Conservation (phyloP, 768 basidiomycete genomes). For the Podaxis sp. region DNA sequence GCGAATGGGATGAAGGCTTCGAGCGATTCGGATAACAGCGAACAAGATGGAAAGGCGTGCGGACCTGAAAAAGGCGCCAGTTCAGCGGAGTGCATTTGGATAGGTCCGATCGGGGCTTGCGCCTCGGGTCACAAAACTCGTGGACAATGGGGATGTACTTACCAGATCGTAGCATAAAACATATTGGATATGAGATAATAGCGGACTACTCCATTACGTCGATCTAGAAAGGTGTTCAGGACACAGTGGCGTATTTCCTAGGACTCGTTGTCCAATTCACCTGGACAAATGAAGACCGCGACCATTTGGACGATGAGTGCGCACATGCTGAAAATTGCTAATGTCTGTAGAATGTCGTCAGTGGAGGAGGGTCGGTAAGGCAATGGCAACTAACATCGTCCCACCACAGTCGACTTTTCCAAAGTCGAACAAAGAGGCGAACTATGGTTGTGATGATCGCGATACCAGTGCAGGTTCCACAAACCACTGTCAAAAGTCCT, state of each 20-base stretch:
- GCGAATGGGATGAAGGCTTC: constrained; percentile 13
- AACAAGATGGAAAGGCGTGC: constrained; percentile 24
- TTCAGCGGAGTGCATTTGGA: too few relatives aligned
- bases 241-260: too few relatives aligned
- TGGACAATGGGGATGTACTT: not conserved
- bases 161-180: constrained; percentile 43
- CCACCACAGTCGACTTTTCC: constrained; percentile 25
- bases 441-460: constrained; percentile 31
- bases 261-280: constrained; percentile 15
- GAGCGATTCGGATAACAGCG: constrained; percentile 53
- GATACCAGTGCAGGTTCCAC: constrained; percentile 28
- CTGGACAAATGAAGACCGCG: not conserved
- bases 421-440: constrained; percentile 31
- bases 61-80: not conserved
- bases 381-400: constrained; percentile 32
- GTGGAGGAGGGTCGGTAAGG: not conserved
- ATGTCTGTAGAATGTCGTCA: not conserved
- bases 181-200: constrained; percentile 36
- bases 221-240: not conserved
- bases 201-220: constrained; percentile 21
- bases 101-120: constrained; percentile 45
- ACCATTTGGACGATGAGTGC: not conserved
- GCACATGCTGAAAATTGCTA: not conserved
- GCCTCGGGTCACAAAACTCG: constrained; percentile 27
- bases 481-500: not conserved